A percentile compares a stretch with the other conserved stretches of the same genome.
Conservation (phyloP, 208 protist genomes). For the Acanthamoeba lenticulata region DNA sequence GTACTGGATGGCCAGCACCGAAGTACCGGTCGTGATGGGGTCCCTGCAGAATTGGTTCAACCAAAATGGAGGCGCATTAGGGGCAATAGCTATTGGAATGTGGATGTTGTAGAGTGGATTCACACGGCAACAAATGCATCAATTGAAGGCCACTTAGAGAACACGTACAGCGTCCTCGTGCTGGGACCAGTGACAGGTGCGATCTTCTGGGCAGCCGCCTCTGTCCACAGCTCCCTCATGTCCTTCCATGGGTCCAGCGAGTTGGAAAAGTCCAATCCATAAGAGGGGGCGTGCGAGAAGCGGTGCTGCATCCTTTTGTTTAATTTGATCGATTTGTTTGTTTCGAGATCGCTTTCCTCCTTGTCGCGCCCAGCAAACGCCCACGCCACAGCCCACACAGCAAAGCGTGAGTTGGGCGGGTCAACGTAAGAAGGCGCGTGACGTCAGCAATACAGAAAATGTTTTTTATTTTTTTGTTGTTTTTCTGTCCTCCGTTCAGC, state of each 20-base stretch:
- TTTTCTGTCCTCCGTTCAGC: neutral
- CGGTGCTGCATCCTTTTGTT: neutral
- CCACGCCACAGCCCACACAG: neutral
- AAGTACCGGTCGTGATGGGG: conserved; percentile 96
- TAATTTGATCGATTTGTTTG: neutral
- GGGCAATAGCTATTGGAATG: neutral
- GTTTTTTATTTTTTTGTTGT: neutral
- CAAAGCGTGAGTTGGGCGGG: neutral
- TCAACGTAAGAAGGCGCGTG: neutral
- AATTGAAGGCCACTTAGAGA: neutral
- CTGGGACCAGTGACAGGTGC: neutral
- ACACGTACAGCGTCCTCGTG: conserved; percentile 2
- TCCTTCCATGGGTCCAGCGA: neutral
- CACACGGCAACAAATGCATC: neutral
- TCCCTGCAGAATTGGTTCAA: conserved; percentile 74
- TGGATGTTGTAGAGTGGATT: neutral
- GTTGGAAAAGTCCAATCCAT: conserved; percentile 28
- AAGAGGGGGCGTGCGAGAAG: neutral
- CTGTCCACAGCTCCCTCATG: neutral
- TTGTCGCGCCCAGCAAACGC: neutral
- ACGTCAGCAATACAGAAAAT: neutral
- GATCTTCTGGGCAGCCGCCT: neutral
- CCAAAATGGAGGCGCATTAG: neutral
- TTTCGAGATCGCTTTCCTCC: neutral
- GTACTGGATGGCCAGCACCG: conserved; percentile 97